phyloP scores from a whole-genome alignment of 2,329 filamentous ascomycete species.

The Penicillium fuscoglaucum region DNA sequence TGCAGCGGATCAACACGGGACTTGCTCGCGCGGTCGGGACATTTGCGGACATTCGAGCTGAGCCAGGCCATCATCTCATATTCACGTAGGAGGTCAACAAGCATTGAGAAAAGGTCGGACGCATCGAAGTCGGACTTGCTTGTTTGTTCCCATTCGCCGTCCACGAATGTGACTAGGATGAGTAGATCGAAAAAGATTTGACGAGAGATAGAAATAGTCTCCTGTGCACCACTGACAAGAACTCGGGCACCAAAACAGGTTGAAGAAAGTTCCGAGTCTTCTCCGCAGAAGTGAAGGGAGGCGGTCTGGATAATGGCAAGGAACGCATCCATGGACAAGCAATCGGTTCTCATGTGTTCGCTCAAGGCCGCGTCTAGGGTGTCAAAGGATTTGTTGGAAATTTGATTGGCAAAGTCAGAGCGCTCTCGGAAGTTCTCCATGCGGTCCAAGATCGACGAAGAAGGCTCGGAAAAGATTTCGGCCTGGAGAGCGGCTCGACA shows the following conservation, averaged over 20 bases:
- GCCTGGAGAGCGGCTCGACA: slow-evolving; percentile 67
- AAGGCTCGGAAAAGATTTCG: slow-evolving; percentile 73
- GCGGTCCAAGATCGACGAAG: slow-evolving; percentile 68
- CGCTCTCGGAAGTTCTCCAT: slow-evolving; percentile 77
- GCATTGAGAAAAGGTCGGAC: slow-evolving; percentile 57
- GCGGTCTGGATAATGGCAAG: slow-evolving; percentile 53
- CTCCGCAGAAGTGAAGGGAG: slow-evolving; percentile 42
- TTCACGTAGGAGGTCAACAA: slow-evolving; percentile 70
- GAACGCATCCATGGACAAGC: slow-evolving; percentile 53
- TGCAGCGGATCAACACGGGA: slow-evolving; percentile 27
- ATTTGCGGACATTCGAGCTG: slow-evolving; percentile 47
- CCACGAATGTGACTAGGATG: slow-evolving; percentile 80
- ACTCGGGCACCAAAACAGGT: slow-evolving; percentile 76
- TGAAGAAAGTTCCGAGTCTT: slow-evolving; percentile 46
- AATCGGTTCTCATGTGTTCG: slow-evolving; percentile 57
- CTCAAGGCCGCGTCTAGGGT: slow-evolving; percentile 70
- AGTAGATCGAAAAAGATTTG: slow-evolving; percentile 78
- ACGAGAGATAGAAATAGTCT: slow-evolving; percentile 71
- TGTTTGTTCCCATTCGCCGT: slow-evolving; percentile 74
- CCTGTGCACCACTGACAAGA: slow-evolving; percentile 73
- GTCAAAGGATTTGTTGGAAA: slow-evolving; percentile 78
- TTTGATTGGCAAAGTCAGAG: slow-evolving; percentile 73
- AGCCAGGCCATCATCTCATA: slow-evolving; percentile 70
- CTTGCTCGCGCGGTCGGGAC: slow-evolving; percentile 27
- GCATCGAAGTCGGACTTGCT: slow-evolving; percentile 68